phyloP scores from a whole-genome alignment of 257 asterid species.

The Salvia miltiorrhiza region DNA sequence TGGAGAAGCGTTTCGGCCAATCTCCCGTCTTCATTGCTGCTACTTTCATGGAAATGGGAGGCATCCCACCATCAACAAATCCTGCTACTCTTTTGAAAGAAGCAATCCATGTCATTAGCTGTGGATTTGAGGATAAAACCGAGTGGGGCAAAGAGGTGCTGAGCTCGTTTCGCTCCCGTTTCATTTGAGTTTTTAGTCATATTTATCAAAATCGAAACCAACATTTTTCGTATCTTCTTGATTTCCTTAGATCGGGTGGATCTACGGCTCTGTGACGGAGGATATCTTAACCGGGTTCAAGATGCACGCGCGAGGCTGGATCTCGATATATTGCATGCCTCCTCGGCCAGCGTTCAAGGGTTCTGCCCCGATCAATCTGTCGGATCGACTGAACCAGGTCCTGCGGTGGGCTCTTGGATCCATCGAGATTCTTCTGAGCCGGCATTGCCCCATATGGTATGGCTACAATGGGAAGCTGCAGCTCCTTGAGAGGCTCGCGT shows the following conservation, averaged over 20 bases:
- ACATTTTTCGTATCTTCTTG: too few species aligned
- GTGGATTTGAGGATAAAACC: conserved; percentile 93
- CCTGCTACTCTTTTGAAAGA: conserved; percentile 81
- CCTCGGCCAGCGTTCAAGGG: neutral
- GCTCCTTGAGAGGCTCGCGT: conserved; percentile 12
- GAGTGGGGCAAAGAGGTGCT: conserved; percentile 99
- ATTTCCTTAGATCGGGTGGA: too few species aligned
- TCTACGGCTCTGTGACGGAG: neutral
- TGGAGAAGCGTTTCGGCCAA: conserved; percentile 94
- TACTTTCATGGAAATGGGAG: conserved; percentile 91
- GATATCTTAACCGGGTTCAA: neutral
- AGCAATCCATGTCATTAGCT: conserved; percentile 96
- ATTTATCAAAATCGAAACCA: too few species aligned
- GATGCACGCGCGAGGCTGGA: neutral
- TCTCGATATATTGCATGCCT: neutral
- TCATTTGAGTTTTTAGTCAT: too few species aligned
- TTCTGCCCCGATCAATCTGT: conserved; percentile 33
- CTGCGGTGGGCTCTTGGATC: conserved; percentile 34
- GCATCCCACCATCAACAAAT: conserved; percentile 82
- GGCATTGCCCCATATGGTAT: conserved; percentile 42
- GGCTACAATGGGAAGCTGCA: conserved; percentile 69
- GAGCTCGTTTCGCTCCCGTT: too few species aligned
- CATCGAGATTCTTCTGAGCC: neutral
- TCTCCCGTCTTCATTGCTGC: conserved; percentile 95
- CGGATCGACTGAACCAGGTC: conserved; percentile 89